Evolutionary conservation across 768 basidiomycete genomes (phyloP), one percentile per base, ranked within the genome.

Genomic region (Phlebiopsis flavidoalba): DNA sequence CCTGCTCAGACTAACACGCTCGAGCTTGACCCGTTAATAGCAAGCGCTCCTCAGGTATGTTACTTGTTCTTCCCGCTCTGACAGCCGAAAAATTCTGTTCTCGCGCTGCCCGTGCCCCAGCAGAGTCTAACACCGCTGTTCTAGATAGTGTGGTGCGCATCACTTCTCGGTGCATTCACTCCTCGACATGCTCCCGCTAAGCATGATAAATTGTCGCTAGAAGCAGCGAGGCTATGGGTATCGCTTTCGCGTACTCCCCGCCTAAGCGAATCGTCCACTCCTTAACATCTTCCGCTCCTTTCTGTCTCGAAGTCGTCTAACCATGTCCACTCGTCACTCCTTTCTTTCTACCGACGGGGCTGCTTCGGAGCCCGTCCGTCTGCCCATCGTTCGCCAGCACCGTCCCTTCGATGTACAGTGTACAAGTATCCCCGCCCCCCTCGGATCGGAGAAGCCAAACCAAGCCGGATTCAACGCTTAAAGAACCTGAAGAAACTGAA

Each of bases 291-390:
- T 21, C 24, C 72, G 21, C 40, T 43, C 40, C 12, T 43, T 12
- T 17, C 40, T 63, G 72, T 63, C 26, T 12, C 14, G 14, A 5
- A 15, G 6, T 53, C 51, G 8, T 53, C 37, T 15, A 70, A 58
- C 7, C 4, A 72, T 72, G 70, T 64, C 71, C n/a, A 64, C 61
- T 40, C 71, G 71, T 35, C 70, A 66, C 74, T 81, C 67, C 71
- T 79, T 67, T 77, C 77, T 65, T 74, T 83, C 71, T n/a, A 71
- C 80, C 69, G 68, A 66, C 69, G 3, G 66, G 71, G 24, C 66
- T 72, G 7, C 53, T 72, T 48, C 62, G 66, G n/a, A 58, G 51
- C 47, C 43, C 64, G 3, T 67, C n/a, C 66, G 7, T 55, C 64
- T 24, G 63, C 61, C 12, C n/a, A n/a, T 50, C 43, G 19, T 22